These are phyloP conservation scores for Debaryomyces robertsiae DNA, from an alignment of 1,139 yeast genomes.

Conservation along the genomic window DNA sequence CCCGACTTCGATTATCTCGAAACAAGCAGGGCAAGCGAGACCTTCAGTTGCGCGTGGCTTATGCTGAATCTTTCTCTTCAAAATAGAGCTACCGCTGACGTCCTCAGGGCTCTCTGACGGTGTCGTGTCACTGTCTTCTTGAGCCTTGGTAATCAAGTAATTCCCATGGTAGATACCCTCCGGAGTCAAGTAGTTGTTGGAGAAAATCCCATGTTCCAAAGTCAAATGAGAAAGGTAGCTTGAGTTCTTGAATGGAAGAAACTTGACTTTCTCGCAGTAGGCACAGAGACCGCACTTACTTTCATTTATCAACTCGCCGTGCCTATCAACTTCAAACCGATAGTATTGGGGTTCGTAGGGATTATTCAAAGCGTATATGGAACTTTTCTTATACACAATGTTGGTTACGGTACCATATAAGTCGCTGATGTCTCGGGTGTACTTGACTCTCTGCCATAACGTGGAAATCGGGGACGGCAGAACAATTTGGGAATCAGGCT, in stretches of 20 bases:
- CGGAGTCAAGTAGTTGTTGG: constrained; percentile 32
- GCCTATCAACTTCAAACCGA: constrained; percentile 26
- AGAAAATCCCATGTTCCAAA: constrained; percentile 38
- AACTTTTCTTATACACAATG: constrained; percentile 25
- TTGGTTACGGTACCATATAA: constrained; percentile 14
- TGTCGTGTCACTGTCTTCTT: constrained; percentile 6
- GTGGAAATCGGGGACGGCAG: constrained; percentile 11
- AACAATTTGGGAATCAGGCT: constrained; percentile 1
- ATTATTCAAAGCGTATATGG: constrained; percentile 18
- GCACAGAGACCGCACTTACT: constrained; percentile 38
- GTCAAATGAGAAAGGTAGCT: constrained; percentile 38
- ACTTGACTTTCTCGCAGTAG: constrained; percentile 32
- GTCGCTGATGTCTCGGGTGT: constrained; percentile 14
- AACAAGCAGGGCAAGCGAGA: constrained; percentile 18
- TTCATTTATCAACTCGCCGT: constrained; percentile 22
- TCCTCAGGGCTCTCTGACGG: constrained; percentile 8
- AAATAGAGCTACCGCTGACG: neutral
- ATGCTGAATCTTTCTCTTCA: constrained; percentile 7
- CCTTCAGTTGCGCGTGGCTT: constrained; percentile 16
- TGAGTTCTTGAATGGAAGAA: constrained; percentile 36
- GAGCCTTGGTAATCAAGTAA: constrained; percentile 13
- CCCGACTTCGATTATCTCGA: constrained; percentile 16
- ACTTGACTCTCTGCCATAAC: constrained; percentile 15
- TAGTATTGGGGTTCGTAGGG: constrained; percentile 35
- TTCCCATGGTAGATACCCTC: constrained; percentile 20